A percentile compares a stretch with the other conserved stretches of the same genome.
These are phyloP conservation scores for Lojkania enalia DNA, from an alignment of 2,329 filamentous ascomycete species.

Conservation along the genomic window DNA sequence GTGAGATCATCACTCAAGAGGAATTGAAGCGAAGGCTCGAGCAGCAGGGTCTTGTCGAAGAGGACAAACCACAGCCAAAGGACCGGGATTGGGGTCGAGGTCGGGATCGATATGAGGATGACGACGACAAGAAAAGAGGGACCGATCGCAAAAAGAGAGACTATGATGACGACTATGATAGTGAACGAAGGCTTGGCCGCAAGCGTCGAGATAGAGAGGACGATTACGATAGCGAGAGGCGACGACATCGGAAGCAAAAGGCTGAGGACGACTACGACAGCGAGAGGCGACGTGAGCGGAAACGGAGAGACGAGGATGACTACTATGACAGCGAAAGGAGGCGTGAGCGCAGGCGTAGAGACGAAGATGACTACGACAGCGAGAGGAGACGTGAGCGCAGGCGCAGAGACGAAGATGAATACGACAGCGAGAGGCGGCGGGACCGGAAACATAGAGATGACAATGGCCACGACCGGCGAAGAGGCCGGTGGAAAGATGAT, in stretches of 20 bases:
- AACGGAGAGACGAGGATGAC: conserved; percentile 14
- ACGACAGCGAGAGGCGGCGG: conserved; percentile 4
- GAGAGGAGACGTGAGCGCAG: conserved; percentile 15
- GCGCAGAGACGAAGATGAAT: conserved; percentile 10
- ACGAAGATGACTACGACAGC: conserved; percentile 37
- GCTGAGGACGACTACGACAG: conserved; percentile 11
- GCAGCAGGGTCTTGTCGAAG: conserved; percentile 50
- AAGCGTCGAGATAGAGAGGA: conserved; percentile 22
- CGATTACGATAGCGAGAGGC: conserved; percentile 31
- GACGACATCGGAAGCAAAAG: not conserved
- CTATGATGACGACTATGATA: conserved; percentile 19
- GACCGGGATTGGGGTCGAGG: conserved; percentile 13
- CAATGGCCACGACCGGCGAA: conserved; percentile 5
- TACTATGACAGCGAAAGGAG: conserved; percentile 1
- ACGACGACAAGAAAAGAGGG: conserved; percentile 19
- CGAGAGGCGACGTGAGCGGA: conserved; percentile 4
- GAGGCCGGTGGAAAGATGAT: conserved; percentile 1
- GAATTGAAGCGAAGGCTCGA: conserved; percentile 59
- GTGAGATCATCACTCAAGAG: conserved; percentile 64
- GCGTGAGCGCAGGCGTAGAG: conserved; percentile 8
- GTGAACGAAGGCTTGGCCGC: not conserved
- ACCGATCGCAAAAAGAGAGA: conserved; percentile 14
- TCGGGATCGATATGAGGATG: conserved; percentile 14
- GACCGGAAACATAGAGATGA: conserved; percentile 9
- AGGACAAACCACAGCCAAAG: conserved; percentile 35